A percentile compares a stretch with the other conserved stretches of the same genome.
These are phyloP conservation scores for Scedosporium boydii DNA, from an alignment of 2,329 filamentous ascomycete genomes.

Conservation along the genomic window DNA sequence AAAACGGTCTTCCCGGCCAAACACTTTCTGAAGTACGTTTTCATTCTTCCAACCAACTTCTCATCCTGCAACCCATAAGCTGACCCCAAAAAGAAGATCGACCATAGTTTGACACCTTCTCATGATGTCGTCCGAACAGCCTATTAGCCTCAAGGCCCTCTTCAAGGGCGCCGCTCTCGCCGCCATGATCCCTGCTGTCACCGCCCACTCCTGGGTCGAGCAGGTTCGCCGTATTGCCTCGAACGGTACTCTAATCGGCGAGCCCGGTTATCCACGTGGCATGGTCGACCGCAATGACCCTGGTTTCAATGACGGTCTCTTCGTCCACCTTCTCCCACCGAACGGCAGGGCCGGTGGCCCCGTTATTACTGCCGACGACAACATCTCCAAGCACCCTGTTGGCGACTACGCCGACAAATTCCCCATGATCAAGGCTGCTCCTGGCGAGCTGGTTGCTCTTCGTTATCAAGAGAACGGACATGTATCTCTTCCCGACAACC, in stretches of 20 bases:
- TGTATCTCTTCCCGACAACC: constrained; percentile 49
- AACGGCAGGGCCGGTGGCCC: constrained; percentile 37
- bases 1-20: background rate
- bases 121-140: constrained; percentile 10
- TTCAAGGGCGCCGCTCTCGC: constrained; percentile 21
- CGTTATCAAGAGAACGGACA: constrained; percentile 70
- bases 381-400: constrained; percentile 55
- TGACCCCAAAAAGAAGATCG: background rate
- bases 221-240: constrained; percentile 59
- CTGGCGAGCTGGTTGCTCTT: constrained; percentile 57
- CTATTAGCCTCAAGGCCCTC: constrained; percentile 10
- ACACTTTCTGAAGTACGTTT: too few species aligned
- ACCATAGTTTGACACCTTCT: background rate
- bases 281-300: constrained; percentile 49
- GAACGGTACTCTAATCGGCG: constrained; percentile 64
- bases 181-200: constrained; percentile 12
- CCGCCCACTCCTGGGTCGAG: constrained; percentile 77
- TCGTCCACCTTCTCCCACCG: constrained; percentile 54
- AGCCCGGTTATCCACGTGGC: constrained; percentile 65
- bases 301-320: constrained; percentile 47
- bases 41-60: background rate
- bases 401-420: constrained; percentile 47
- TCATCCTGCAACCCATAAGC: background rate
- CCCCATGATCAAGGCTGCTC: constrained; percentile 49
- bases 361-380: constrained; percentile 35